A percentile compares a stretch with the other conserved stretches of the same genome.
phyloP scores from a whole-genome alignment of 768 basidiomycete genomes.

The Cystofilobasidium bisporidii region DNA sequence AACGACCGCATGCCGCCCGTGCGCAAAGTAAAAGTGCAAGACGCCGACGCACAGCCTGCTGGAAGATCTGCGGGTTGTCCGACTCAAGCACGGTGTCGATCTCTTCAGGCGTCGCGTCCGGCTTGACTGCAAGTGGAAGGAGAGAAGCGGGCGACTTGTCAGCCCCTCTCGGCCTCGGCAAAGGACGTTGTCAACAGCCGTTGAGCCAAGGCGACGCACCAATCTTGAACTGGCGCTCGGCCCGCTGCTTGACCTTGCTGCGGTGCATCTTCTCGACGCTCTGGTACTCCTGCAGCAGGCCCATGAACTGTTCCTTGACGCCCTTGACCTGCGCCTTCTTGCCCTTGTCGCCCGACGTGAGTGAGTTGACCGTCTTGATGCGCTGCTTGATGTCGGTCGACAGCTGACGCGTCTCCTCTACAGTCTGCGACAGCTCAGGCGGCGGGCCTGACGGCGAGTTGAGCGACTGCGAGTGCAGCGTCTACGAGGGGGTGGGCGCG shows the following conservation, averaged over 20 bases:
- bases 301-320: slow-evolving; percentile 43
- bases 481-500: slow-evolving; percentile 8
- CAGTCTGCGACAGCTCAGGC: slow-evolving; percentile 18
- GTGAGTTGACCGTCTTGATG: slow-evolving; percentile 38
- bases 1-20: no score
- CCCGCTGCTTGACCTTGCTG: slow-evolving; percentile 54
- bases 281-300: slow-evolving; percentile 43
- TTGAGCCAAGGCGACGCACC: no score
- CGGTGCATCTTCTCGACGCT: slow-evolving; percentile 62
- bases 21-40: no score
- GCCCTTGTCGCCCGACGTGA: slow-evolving; percentile 34
- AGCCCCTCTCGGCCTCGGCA: no score
- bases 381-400: slow-evolving; percentile 41
- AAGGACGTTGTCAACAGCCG: no score
- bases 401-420: slow-evolving; percentile 39
- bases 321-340: slow-evolving; percentile 40
- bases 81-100: slow-evolving; percentile 62
- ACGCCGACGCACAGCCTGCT: slow-evolving; percentile 44
- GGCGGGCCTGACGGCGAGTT: slow-evolving; percentile 34
- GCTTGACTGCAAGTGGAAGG: slow-evolving; percentile 47
- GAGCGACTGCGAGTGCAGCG: slow-evolving; percentile 38
- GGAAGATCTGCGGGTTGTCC: slow-evolving; percentile 63
- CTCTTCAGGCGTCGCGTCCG: slow-evolving; percentile 73
- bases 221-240: slow-evolving; percentile 69
- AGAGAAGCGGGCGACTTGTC: no score